phyloP scores from a whole-genome alignment of 768 basidiomycete genomes.

The Mycena rosella region DNA sequence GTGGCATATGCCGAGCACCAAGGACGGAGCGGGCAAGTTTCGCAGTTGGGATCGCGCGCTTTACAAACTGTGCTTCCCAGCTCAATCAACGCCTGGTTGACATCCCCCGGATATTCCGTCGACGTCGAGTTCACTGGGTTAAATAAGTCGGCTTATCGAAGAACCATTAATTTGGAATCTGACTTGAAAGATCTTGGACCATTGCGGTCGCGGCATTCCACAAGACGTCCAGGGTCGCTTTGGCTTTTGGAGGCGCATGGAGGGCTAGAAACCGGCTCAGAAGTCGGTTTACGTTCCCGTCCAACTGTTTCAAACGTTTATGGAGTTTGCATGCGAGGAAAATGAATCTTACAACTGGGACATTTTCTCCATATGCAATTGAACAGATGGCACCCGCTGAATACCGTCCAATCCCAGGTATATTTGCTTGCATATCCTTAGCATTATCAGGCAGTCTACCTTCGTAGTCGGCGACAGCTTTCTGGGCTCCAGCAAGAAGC shows the following conservation, averaged over 20 bases:
- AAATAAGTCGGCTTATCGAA: conserved; percentile 3
- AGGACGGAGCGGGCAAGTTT: conserved; percentile 73
- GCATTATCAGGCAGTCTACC: conserved; percentile 87
- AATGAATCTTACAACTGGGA: conserved; percentile 77
- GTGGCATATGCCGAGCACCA: conserved; percentile 75
- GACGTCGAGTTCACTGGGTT: conserved; percentile 5
- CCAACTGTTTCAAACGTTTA: conserved; percentile 66
- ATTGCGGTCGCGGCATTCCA: conserved; percentile 84
- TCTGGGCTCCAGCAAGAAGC: conserved; percentile 86
- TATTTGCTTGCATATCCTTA: conserved; percentile 81
- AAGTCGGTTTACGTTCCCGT: conserved; percentile 92
- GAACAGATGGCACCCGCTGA: conserved; percentile 89
- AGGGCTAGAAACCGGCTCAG: conserved; percentile 86
- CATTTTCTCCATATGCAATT: conserved; percentile 88
- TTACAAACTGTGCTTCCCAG: conserved; percentile 95
- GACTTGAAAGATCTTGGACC: conserved; percentile 57
- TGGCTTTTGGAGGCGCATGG: conserved; percentile 85
- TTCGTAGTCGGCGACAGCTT: conserved; percentile 71
- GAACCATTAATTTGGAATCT: background rate
- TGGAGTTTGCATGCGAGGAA: conserved; percentile 11
- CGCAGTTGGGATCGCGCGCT: conserved; percentile 83
- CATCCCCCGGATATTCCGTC: conserved; percentile 73
- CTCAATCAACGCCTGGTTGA: conserved; percentile 96
- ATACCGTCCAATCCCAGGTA: conserved; percentile 91
- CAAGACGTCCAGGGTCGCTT: conserved; percentile 81